Evolutionary conservation across 2,329 filamentous ascomycete genomes (phyloP).

Genomic region (Paecilomyces dactylethromorphus): DNA sequence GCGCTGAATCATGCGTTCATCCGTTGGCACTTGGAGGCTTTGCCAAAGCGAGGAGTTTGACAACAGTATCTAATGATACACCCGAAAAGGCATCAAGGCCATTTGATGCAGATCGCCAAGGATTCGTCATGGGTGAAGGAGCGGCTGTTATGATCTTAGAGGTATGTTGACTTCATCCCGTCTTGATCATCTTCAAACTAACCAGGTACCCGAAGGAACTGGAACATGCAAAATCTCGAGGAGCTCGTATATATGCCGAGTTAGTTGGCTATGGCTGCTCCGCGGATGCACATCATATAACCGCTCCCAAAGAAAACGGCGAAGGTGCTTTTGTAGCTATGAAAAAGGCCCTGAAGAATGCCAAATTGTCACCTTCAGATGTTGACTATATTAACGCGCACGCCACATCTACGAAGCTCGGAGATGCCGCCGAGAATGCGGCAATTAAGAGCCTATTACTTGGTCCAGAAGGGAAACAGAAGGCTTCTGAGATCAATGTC

Average conservation of each 20-base stretch:
- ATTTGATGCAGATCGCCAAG: slow-evolving; percentile 71
- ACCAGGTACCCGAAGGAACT: slow-evolving; percentile 52
- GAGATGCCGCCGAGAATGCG: slow-evolving; percentile 79
- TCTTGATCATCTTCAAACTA: slow-evolving; percentile 4
- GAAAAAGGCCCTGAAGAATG: slow-evolving; percentile 71
- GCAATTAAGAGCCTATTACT: slow-evolving; percentile 75
- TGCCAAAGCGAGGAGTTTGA: slow-evolving; percentile 75
- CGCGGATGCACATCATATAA: slow-evolving; percentile 89
- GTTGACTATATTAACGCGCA: slow-evolving; percentile 96
- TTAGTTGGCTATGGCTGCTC: slow-evolving; percentile 83
- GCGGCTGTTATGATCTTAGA: slow-evolving; percentile 84
- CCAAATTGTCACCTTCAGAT: slow-evolving; percentile 58
- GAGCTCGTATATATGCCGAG: slow-evolving; percentile 81
- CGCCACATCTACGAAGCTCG: slow-evolving; percentile 79
- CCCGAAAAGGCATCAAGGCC: slow-evolving; percentile 71
- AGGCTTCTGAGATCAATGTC: slow-evolving; percentile 63
- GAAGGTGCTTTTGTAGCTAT: slow-evolving; percentile 77
- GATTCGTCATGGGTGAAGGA: slow-evolving; percentile 91
- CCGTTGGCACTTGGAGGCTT: slow-evolving; percentile 90
- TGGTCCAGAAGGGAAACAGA: slow-evolving; percentile 59
- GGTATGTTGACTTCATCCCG: slow-evolving; percentile 27
- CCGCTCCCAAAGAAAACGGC: slow-evolving; percentile 77
- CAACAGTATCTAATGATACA: slow-evolving; percentile 69
- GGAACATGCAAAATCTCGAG: slow-evolving; percentile 73
- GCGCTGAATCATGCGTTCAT: slow-evolving; percentile 91